Base-by-base conservation (phyloP, 495 filamentous ascomycete species). In the Neurospora tetraspora region DNA sequence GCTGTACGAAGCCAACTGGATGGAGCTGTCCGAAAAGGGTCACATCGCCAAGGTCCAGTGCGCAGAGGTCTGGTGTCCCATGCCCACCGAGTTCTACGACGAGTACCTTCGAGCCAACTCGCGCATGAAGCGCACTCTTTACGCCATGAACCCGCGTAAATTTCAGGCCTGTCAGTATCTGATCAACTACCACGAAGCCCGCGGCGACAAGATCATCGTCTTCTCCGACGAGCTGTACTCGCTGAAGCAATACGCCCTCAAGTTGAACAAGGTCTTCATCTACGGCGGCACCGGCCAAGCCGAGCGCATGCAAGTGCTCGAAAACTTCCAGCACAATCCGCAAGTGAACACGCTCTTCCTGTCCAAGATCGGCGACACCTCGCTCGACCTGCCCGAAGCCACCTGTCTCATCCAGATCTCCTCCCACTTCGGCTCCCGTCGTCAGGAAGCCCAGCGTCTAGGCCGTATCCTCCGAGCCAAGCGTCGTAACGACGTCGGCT, bases 191-290 rank as follows among this genome's bases (percentile, higher is more conserved):
- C 96, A 99, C 83, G 96, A 99, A 81, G 89, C 89, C 69, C 90
- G 96, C 71, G 96, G 96, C 6, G 96, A 99, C 86, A 99, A 99
- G 80, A 92, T 98, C 78, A 98, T 99, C 75, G 96, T 99, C 71
- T 99, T 98, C 81, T 97, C 94, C 2, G 96, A 99, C 81, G 98
- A 99, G 79, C 94, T 99, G 74, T 99, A 94, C 81, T 94, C 96
- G 0, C 87, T 99, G 59, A 88, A 94, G 78, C 84, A 87, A 34
- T 98, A 98, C 78, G 96, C 96, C 14, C 82, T 89, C 37, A 94
- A 93, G 74, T 85, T 99, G 39, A 87, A 88, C 42, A 98, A 97
- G 78, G 92, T 91, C 45, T 98, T 91, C 82, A 98, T 99, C 80
- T 98, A 91, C 80, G 96, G 96, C 71, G 93, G 91, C 74, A 99